Evolutionary conservation across 306 rosid species (phyloP).

Genomic region (Nissolia schottii): DNA sequence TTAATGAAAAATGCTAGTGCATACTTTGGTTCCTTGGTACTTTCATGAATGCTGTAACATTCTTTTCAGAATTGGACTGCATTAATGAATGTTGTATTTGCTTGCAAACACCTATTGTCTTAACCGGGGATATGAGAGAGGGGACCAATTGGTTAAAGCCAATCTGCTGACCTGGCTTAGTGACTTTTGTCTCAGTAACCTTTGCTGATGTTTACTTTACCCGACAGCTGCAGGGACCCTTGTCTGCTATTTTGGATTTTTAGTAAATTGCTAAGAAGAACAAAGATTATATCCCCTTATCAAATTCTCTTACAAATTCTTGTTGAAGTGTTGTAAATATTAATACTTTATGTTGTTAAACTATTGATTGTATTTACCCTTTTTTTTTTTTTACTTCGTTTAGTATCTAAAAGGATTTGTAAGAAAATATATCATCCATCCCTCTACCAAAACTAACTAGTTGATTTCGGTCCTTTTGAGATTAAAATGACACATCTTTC

Average conservation of each 20-base stretch:
- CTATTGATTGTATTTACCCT: no score
- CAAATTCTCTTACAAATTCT: no score
- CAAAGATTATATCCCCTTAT: no score
- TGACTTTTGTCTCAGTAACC: slow-evolving; percentile 59
- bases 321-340: no score
- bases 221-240: slow-evolving; percentile 73
- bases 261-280: slow-evolving; percentile 25
- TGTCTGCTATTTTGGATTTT: slow-evolving; percentile 51
- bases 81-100: slow-evolving; percentile 65
- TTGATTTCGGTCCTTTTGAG: slow-evolving; percentile 38
- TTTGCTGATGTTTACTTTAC: slow-evolving; percentile 52
- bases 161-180: slow-evolving; percentile 52
- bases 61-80: slow-evolving; percentile 52
- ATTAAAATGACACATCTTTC: slow-evolving; percentile 43
- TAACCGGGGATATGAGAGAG: slow-evolving; percentile 52
- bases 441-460: slow-evolving; percentile 12
- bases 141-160: slow-evolving; percentile 80
- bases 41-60: slow-evolving; percentile 53
- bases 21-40: slow-evolving; percentile 28
- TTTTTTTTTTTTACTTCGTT: no score
- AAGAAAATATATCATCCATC: no score
- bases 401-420: no score
- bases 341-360: no score
- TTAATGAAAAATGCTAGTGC: slow-evolving; percentile 11
- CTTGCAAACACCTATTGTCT: slow-evolving; percentile 49